Conservation (phyloP, 495 filamentous ascomycete genomes). For the Neurospora sp. region DNA sequence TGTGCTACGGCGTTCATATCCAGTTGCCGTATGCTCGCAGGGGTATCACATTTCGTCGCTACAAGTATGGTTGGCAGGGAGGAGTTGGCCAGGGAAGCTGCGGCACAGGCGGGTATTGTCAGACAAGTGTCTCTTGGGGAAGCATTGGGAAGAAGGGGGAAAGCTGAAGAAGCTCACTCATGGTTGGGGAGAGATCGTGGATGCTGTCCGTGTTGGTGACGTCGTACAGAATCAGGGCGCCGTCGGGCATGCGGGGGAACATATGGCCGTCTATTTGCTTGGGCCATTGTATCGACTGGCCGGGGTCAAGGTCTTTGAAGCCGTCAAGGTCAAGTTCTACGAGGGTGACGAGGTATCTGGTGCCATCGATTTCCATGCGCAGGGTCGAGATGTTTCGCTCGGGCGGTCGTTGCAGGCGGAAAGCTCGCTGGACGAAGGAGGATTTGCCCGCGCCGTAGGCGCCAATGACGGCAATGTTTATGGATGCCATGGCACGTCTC, state of each 20-base stretch:
- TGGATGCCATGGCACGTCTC: conserved; percentile 42
- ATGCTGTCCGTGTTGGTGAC: conserved; percentile 66
- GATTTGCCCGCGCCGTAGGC: conserved; percentile 76
- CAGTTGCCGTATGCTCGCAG: conserved; percentile 47
- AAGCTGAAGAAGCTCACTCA: conserved; percentile 50
- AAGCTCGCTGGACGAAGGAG: conserved; percentile 72
- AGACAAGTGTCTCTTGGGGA: neutral
- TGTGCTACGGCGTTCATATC: conserved; percentile 51
- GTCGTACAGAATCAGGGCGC: conserved; percentile 77
- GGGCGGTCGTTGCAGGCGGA: conserved; percentile 55
- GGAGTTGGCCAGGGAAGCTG: conserved; percentile 60
- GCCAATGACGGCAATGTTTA: conserved; percentile 83
- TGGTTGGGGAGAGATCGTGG: conserved; percentile 51
- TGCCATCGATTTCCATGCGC: conserved; percentile 69
- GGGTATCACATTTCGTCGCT: conserved; percentile 74
- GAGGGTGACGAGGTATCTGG: conserved; percentile 67
- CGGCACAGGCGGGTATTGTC: conserved; percentile 10
- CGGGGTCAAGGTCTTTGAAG: conserved; percentile 51
- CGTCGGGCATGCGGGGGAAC: conserved; percentile 61
- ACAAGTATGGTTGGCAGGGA: conserved; percentile 66
- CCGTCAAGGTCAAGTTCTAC: conserved; percentile 65
- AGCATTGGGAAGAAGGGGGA: neutral
- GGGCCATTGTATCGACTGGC: conserved; percentile 70
- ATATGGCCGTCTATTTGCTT: conserved; percentile 54
- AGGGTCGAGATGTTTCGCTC: conserved; percentile 45